Percentiles rank a stretch among this genome's conserved stretches.
Evolutionary conservation across 2,329 filamentous ascomycete genomes (phyloP).

Genomic region (Sporothrix luriei): DNA sequence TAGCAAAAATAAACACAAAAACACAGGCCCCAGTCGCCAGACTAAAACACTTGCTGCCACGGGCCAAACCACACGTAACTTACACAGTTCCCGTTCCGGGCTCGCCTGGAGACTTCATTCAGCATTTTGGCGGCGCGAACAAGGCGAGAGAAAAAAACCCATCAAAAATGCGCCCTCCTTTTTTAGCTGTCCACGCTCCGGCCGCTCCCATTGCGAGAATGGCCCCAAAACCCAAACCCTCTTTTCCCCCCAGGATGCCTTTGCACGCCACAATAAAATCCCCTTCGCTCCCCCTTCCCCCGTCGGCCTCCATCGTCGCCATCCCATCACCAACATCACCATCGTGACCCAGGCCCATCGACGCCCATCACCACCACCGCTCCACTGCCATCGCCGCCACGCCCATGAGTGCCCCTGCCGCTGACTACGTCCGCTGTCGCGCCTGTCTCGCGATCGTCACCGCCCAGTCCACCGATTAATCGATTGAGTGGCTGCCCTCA

Average conservation of each 20-base stretch:
- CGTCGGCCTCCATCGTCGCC: conserved; percentile 32
- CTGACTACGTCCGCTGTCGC: conserved; percentile 1
- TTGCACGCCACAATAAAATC: conserved; percentile 37
- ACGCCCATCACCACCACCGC: not conserved
- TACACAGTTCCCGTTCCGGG: conserved; percentile 28
- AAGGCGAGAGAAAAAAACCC: conserved; percentile 26
- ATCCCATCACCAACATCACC: conserved; percentile 18
- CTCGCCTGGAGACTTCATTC: conserved; percentile 29
- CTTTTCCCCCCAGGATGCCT: conserved; percentile 36
- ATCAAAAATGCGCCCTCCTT: conserved; percentile 34
- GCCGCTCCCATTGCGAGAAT: conserved; percentile 35
- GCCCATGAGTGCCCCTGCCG: conserved; percentile 18
- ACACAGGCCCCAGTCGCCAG: conserved; percentile 15
- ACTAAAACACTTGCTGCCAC: conserved; percentile 27
- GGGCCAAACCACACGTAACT: conserved; percentile 20
- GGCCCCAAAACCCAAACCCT: conserved; percentile 37
- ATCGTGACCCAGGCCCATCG: conserved; percentile 4
- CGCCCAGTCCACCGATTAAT: conserved; percentile 16
- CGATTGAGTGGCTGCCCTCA: not conserved
- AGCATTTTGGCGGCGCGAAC: conserved; percentile 24
- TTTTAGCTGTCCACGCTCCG: conserved; percentile 36
- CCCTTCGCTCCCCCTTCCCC: conserved; percentile 34
- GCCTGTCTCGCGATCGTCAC: conserved; percentile 20
- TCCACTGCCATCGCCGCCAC: not conserved
- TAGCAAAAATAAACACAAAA: conserved; percentile 21